Percentiles rank a stretch among this genome's conserved stretches.
phyloP scores from a whole-genome alignment of 208 protist genomes.

The Leishmania amazonensis region DNA sequence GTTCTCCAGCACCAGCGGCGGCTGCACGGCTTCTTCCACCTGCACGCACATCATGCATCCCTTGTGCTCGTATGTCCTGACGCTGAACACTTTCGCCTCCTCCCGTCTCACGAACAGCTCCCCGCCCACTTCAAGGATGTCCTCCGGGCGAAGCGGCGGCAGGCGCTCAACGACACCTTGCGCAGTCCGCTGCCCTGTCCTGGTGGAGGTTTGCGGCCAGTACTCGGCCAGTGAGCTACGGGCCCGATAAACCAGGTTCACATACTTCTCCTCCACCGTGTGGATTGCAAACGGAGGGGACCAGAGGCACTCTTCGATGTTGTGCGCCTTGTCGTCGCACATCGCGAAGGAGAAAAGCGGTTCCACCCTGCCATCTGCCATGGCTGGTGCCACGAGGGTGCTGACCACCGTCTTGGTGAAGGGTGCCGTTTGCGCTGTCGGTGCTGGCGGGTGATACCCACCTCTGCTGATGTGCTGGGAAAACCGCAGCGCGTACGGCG shows the following conservation, averaged over 20 bases:
- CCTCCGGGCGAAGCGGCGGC: slow-evolving; percentile 46
- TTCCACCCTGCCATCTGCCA: neutral
- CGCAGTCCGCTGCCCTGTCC: neutral
- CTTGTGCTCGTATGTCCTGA: slow-evolving; percentile 32
- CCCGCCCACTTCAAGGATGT: slow-evolving; percentile 40
- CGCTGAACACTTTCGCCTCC: slow-evolving; percentile 52
- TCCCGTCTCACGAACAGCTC: slow-evolving; percentile 42
- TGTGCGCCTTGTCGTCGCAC: slow-evolving; percentile 19
- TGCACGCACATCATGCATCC: slow-evolving; percentile 62
- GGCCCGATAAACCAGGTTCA: slow-evolving; percentile 53
- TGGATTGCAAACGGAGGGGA: slow-evolving; percentile 50
- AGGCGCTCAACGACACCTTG: slow-evolving; percentile 18
- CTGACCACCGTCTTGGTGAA: slow-evolving; percentile 2
- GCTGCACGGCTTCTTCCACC: slow-evolving; percentile 43
- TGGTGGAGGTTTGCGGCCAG: slow-evolving; percentile 37
- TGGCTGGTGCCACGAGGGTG: slow-evolving; percentile 1
- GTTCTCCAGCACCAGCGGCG: slow-evolving; percentile 80
- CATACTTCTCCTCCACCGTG: slow-evolving; percentile 44
- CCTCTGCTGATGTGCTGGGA: slow-evolving; percentile 13
- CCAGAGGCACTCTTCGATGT: slow-evolving; percentile 40
- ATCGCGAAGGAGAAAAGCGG: slow-evolving; percentile 21
- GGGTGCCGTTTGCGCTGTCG: neutral
- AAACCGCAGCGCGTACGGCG: slow-evolving; percentile 36
- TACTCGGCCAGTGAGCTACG: slow-evolving; percentile 38
- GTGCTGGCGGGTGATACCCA: neutral